phyloP scores from a whole-genome alignment of 1,284 basidiomycete species.

The Pseudozyma tsukubaensis region DNA sequence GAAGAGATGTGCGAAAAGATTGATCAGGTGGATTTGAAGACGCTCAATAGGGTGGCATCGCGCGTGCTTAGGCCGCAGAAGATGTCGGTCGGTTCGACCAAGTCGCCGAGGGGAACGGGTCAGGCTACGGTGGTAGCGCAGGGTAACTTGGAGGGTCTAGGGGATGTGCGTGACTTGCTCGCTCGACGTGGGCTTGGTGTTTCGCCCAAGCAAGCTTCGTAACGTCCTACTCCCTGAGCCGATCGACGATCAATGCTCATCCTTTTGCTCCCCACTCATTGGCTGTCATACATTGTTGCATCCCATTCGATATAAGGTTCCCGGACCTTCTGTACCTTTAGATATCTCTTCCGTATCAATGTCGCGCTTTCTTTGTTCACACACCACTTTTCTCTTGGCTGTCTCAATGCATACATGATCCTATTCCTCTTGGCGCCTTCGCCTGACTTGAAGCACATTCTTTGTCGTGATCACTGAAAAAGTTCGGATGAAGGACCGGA shows the following conservation, averaged over 20 bases:
- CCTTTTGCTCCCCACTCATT: too few species aligned
- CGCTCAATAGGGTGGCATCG: slow-evolving; percentile 79
- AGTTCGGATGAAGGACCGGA: background rate
- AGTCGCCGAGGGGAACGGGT: slow-evolving; percentile 38
- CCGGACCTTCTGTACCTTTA: background rate
- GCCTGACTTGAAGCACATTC: too few species aligned
- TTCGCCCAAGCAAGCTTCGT: slow-evolving; percentile 31
- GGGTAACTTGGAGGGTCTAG: slow-evolving; percentile 58
- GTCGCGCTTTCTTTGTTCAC: background rate
- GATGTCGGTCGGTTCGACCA: slow-evolving; percentile 18
- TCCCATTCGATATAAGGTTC: too few species aligned
- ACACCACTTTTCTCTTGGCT: slow-evolving; percentile 13
- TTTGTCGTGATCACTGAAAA: background rate
- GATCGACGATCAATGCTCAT: too few species aligned
- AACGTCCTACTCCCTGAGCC: background rate
- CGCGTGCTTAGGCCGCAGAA: slow-evolving; percentile 74
- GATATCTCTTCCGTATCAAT: background rate
- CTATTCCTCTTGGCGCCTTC: too few species aligned
- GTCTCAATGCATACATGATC: slow-evolving; percentile 12
- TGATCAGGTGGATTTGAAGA: slow-evolving; percentile 80
- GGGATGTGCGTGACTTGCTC: slow-evolving; percentile 60
- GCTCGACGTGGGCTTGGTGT: slow-evolving; percentile 57
- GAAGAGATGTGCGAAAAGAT: slow-evolving; percentile 93
- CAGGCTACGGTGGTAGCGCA: slow-evolving; percentile 64
- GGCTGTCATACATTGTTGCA: slow-evolving; percentile 6